These are phyloP conservation scores for Paecilomyces variotii DNA, from an alignment of 2,329 filamentous ascomycete species.

Conservation along the genomic window DNA sequence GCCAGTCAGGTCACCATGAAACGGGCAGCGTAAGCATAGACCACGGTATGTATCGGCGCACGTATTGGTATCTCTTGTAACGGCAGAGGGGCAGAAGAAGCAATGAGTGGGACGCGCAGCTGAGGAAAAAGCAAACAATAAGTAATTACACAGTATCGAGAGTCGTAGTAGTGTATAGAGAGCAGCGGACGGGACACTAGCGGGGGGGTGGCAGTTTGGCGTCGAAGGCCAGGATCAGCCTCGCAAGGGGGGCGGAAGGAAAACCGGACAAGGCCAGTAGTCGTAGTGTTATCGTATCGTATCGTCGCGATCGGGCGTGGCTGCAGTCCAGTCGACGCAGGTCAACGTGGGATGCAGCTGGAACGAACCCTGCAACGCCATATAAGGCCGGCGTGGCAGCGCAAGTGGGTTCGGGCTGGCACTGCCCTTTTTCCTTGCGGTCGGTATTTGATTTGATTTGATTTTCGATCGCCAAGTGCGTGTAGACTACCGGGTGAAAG, in stretches of 20 bases:
- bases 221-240: neutral
- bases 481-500: neutral
- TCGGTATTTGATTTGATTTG: too few relatives aligned
- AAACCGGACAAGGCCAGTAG: neutral
- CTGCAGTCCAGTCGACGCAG: slow-evolving; percentile 20
- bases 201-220: neutral
- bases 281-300: neutral
- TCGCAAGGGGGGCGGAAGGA: neutral
- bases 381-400: slow-evolving; percentile 15
- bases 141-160: neutral
- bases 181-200: neutral
- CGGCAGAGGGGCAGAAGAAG: neutral
- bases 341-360: slow-evolving; percentile 16
- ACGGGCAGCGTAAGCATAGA: neutral
- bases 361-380: neutral
- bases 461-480: neutral
- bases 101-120: neutral
- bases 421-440: neutral
- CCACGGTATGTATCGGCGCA: neutral
- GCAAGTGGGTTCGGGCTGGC: slow-evolving; percentile 5
- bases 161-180: neutral
- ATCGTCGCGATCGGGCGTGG: slow-evolving; percentile 13
- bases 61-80: neutral
- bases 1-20: slow-evolving; percentile 20
- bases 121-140: neutral